Conservation (phyloP, 1,139 yeast genomes). For the Meyerozyma carpophila region DNA sequence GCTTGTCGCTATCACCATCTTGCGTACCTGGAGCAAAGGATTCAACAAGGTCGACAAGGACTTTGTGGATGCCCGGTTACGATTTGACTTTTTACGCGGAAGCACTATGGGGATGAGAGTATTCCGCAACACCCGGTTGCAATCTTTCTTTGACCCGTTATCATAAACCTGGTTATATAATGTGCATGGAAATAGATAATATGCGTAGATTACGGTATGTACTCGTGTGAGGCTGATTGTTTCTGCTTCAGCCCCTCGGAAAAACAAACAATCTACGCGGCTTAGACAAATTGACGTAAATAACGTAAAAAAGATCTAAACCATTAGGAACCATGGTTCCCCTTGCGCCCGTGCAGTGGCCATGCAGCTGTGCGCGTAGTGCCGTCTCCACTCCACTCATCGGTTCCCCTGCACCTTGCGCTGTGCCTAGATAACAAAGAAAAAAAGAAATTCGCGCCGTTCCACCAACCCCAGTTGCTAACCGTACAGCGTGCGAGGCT, state of each 20-base stretch:
- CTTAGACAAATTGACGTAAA: too few relatives aligned
- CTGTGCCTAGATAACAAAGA: not conserved
- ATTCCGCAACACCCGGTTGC: conserved; percentile 39
- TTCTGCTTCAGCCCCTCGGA: too few relatives aligned
- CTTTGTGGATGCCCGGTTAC: conserved; percentile 27
- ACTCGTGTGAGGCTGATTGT: too few relatives aligned
- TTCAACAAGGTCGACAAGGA: conserved; percentile 19
- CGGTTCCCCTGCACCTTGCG: not conserved
- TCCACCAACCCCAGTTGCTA: not conserved
- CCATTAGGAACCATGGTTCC: too few relatives aligned
- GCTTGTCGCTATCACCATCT: conserved; percentile 33
- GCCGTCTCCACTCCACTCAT: not conserved
- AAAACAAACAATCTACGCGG: too few relatives aligned
- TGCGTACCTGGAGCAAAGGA: conserved; percentile 18
- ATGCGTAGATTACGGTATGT: too few relatives aligned
- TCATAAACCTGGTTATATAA: conserved; percentile 4
- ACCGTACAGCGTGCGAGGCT: too few relatives aligned
- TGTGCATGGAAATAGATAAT: too few relatives aligned
- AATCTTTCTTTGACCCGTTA: conserved; percentile 49
- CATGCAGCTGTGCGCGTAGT: too few relatives aligned
- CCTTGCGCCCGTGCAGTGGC: too few relatives aligned
- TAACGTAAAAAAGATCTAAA: too few relatives aligned
- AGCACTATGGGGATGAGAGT: conserved; percentile 59
- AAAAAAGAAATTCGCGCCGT: not conserved
- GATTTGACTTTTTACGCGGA: conserved; percentile 21